A percentile compares a stretch with the other conserved stretches of the same genome.
These are phyloP conservation scores for Vitis hybrid DNA, from an alignment of 177 flowering plant genomes.

Conservation along the genomic window DNA sequence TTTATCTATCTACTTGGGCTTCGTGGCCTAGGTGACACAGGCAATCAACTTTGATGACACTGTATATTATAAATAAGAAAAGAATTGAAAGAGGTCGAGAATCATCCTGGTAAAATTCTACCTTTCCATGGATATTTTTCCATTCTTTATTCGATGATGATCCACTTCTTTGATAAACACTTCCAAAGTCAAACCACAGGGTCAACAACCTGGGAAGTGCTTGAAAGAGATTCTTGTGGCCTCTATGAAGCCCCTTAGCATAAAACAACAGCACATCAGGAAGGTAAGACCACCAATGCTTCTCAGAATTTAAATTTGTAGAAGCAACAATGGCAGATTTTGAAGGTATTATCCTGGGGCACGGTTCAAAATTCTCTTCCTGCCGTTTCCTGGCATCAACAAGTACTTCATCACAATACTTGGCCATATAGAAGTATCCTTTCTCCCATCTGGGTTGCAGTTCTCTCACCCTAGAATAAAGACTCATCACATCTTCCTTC, in stretches of 20 bases:
- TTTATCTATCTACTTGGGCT: too few species aligned
- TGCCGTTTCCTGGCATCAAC: slow-evolving; percentile 96
- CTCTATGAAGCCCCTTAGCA: slow-evolving; percentile 96
- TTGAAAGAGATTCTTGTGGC: slow-evolving; percentile 90
- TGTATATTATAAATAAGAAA: neutral
- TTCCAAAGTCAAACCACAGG: slow-evolving; percentile 98
- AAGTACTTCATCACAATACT: slow-evolving; percentile 91
- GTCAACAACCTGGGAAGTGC: slow-evolving; percentile 98
- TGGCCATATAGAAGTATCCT: slow-evolving; percentile 90
- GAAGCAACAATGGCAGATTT: slow-evolving; percentile 32
- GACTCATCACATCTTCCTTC: slow-evolving; percentile 90
- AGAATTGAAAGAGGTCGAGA: neutral
- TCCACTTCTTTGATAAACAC: slow-evolving; percentile 60
- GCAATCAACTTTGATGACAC: too few species aligned
- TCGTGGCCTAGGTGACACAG: too few species aligned
- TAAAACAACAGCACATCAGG: slow-evolving; percentile 83
- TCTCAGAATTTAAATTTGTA: slow-evolving; percentile 48
- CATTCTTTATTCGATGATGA: slow-evolving; percentile 67
- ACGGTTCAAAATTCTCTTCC: slow-evolving; percentile 61
- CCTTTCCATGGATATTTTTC: slow-evolving; percentile 68
- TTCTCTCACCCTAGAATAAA: slow-evolving; percentile 86
- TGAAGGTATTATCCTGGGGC: slow-evolving; percentile 37
- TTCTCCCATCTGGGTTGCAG: slow-evolving; percentile 98
- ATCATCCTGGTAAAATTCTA: slow-evolving; percentile 13
- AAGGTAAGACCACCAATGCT: slow-evolving; percentile 76